phyloP scores from a whole-genome alignment of 371 early-diverging fungal species.

The Blakeslea trispora region DNA sequence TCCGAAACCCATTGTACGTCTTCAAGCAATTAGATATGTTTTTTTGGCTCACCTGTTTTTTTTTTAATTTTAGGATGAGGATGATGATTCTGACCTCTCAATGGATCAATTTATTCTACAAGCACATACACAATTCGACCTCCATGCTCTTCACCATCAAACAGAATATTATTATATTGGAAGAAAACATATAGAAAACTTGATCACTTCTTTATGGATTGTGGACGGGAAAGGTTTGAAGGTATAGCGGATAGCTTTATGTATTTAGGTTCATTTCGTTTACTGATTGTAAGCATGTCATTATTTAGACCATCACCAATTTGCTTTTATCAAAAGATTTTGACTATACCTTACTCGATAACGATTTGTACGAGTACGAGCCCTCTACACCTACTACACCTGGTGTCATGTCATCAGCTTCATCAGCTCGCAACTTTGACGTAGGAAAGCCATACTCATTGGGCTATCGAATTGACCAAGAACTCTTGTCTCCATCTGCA shows the following conservation, averaged over 20 bases:
- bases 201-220: constrained; percentile 74
- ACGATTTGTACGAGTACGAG: constrained; percentile 36
- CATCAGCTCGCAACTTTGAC: constrained; percentile 15
- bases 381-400: constrained; percentile 45
- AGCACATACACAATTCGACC: constrained; percentile 47
- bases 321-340: constrained; percentile 40
- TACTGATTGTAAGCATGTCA: neutral
- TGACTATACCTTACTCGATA: constrained; percentile 28
- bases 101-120: neutral
- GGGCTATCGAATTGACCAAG: constrained; percentile 36
- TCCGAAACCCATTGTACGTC: constrained; percentile 38
- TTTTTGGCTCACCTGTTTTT: neutral
- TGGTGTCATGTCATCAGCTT: constrained; percentile 21
- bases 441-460: constrained; percentile 43
- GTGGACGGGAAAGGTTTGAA: constrained; percentile 70
- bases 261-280: neutral
- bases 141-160: constrained; percentile 60
- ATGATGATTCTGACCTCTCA: constrained; percentile 30
- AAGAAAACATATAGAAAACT: constrained; percentile 52
- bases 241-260: too few species aligned
- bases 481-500: constrained; percentile 27
- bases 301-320: constrained; percentile 47
- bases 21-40: neutral
- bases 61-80: constrained; percentile 24
- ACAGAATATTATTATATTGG: constrained; percentile 79